Base-by-base conservation (phyloP, 192 early-diverging fungal genomes). In the Glomus cerebriforme region DNA sequence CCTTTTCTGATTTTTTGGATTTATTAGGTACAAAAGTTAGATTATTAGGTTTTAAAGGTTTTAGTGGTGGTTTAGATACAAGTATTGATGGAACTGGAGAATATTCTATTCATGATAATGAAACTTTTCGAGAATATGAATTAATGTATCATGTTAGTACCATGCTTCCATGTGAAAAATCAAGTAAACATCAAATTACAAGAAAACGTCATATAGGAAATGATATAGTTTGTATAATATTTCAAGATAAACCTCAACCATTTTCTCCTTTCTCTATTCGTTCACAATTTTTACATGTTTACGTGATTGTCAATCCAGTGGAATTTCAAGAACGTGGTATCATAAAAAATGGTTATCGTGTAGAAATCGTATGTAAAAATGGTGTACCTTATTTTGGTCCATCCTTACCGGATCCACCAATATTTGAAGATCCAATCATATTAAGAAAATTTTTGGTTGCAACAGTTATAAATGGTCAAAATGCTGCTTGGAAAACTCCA, bases 61-160 rank as follows among this genome's bases (percentile, higher is more conserved):
- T 92, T 82, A 80, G 92, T 19, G 94, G 91, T 15, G 94, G 94
- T 31, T 77, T 95, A 43, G 94, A 95, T 81, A 90, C 87, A 75
- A 75, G 87, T 62, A 87, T 81, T 73, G 92, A 91, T 80, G 88
- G 92, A 63, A 88, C 90, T 9, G 94, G 92, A 0, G 88, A 86
- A 10, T 86, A 93, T 71, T 90, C 90, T 1, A 90, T 92, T 70
- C 90, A 88, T 78, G 91, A 91, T 43, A 9, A 31, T 37, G 34
- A 34, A n/a, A 91, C 86, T 69, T 94, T 92, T 93, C 89, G 92
- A 68, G 91, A 91, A 26, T 92, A 91, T 77, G 86, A 88, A 71
- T 85, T 95, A 73, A 92, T 93, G 84, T 95, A 91, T 81, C 94
- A 95, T 78, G 91, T 95, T 1, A 86, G 92, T 12, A 91, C 94